phyloP scores from a whole-genome alignment of 2,329 filamentous ascomycete genomes.

The Neoascochyta sp. region DNA sequence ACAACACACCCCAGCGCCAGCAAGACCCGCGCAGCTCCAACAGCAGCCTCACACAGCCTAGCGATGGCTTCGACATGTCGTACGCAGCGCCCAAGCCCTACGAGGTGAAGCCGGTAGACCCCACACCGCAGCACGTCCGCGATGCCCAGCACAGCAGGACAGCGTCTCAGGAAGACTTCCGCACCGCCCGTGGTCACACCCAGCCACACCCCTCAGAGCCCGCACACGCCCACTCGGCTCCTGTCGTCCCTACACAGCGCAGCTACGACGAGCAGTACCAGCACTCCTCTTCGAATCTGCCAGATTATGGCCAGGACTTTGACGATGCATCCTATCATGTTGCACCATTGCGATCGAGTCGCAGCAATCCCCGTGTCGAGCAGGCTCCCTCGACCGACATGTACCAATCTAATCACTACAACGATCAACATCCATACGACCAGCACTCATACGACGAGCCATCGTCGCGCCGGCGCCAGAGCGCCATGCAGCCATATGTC shows the following conservation, averaged over 20 bases:
- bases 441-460: slow-evolving; percentile 38
- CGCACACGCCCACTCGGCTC: slow-evolving; percentile 46
- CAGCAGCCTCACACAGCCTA: slow-evolving; percentile 15
- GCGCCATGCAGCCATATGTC: slow-evolving; percentile 58
- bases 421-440: no score
- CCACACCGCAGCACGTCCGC: slow-evolving; percentile 20
- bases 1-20: slow-evolving; percentile 26
- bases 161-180: slow-evolving; percentile 29
- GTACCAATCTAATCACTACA: slow-evolving; percentile 35
- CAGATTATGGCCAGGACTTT: slow-evolving; percentile 20
- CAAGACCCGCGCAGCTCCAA: slow-evolving; percentile 24
- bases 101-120: slow-evolving; percentile 31
- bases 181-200: slow-evolving; percentile 19
- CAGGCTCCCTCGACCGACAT: slow-evolving; percentile 26
- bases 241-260: slow-evolving; percentile 37
- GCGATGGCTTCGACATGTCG: slow-evolving; percentile 34
- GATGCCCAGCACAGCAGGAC: slow-evolving; percentile 15
- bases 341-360: slow-evolving; percentile 31
- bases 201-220: slow-evolving; percentile 30
- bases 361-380: slow-evolving; percentile 22
- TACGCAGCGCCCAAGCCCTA: slow-evolving; percentile 38
- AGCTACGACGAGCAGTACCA: slow-evolving; percentile 19
- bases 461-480: slow-evolving; percentile 45
- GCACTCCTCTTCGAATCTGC: slow-evolving; percentile 7
- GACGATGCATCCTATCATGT: slow-evolving; percentile 34